phyloP scores from a whole-genome alignment of 306 rosid species.

The Cucurbita maxima region DNA sequence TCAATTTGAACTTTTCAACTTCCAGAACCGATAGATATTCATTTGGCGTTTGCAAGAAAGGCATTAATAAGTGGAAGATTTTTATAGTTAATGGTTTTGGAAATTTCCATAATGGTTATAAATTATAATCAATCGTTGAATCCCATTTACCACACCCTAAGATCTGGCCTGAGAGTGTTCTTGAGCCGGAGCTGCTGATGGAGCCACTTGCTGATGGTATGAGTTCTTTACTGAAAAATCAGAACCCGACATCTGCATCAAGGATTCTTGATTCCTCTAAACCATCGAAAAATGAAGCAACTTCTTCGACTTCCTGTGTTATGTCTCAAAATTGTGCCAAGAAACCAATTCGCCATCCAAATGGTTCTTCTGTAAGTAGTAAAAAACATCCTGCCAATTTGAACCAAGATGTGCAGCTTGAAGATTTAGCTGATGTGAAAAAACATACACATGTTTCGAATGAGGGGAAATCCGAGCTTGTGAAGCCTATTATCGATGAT shows the following conservation, averaged over 20 bases:
- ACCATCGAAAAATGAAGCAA: constrained; percentile 27
- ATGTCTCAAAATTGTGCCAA: constrained; percentile 22
- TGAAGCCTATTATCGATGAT: constrained; percentile 14
- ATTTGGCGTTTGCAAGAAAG: constrained; percentile 14
- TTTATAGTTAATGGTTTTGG: constrained; percentile 1
- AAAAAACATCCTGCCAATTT: constrained; percentile 27
- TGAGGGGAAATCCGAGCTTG: constrained; percentile 22
- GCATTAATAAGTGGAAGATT: constrained; percentile 3
- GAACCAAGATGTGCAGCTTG: constrained; percentile 3
- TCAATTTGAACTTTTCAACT: constrained; percentile 19
- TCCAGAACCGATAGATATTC: constrained; percentile 10
- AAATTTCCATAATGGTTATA: constrained; percentile 1
- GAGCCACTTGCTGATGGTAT: constrained; percentile 37
- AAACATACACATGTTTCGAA: constrained; percentile 13
- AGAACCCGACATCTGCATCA: constrained; percentile 34
- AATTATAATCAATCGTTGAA: constrained; percentile 5
- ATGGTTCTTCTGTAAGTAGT: constrained; percentile 26
- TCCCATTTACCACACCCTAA: constrained; percentile 7
- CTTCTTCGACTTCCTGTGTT: constrained; percentile 28
- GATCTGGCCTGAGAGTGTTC: constrained; percentile 9
- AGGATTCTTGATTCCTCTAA: constrained; percentile 27
- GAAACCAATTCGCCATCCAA: constrained; percentile 25
- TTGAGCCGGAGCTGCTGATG: constrained; percentile 28
- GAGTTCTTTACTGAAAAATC: constrained; percentile 28
- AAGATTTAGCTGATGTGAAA: constrained; percentile 16